Conservation (phyloP, 73 alveolate species). For the Uronychia binucleata region DNA sequence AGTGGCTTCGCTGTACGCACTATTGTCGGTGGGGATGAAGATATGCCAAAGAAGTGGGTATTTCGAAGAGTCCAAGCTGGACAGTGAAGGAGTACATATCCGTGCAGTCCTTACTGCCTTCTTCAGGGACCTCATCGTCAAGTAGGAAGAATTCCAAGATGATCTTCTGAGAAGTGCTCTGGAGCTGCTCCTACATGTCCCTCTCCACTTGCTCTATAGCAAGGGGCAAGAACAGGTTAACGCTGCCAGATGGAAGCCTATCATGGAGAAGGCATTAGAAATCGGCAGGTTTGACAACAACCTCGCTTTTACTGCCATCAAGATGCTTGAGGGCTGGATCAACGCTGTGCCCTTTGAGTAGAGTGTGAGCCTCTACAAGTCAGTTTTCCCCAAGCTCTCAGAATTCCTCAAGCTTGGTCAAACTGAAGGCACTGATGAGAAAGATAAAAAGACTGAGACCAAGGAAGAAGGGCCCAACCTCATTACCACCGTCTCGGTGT, state of each 20-base stretch:
- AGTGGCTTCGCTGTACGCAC: conserved; percentile 33
- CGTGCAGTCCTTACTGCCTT: conserved; percentile 21
- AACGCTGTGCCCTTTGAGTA: conserved; percentile 33
- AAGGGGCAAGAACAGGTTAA: conserved; percentile 23
- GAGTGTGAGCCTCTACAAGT: conserved; percentile 33
- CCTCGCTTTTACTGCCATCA: conserved; percentile 33
- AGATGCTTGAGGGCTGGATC: conserved; percentile 51
- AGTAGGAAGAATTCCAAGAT: conserved; percentile 57
- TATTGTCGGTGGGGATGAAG: conserved; percentile 25
- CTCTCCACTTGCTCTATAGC: conserved; percentile 27
- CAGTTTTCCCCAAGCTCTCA: conserved; percentile 42
- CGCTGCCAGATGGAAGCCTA: conserved; percentile 27
- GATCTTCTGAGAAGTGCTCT: conserved; percentile 35
- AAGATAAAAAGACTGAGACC: conserved; percentile 7
- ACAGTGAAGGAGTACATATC: neutral
- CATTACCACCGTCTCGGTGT: neutral
- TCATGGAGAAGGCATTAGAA: conserved; percentile 34
- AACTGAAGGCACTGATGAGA: neutral
- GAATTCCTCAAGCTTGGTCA: conserved; percentile 40
- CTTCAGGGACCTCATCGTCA: conserved; percentile 39
- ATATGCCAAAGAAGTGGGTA: conserved; percentile 20
- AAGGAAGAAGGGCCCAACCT: conserved; percentile 5
- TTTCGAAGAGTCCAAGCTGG: conserved; percentile 17
- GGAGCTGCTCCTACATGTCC: conserved; percentile 49
- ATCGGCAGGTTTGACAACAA: conserved; percentile 25